A percentile compares a stretch with the other conserved stretches of the same genome.
Conservation (phyloP, 306 rosid genomes). For the Cucurbita moschata region DNA sequence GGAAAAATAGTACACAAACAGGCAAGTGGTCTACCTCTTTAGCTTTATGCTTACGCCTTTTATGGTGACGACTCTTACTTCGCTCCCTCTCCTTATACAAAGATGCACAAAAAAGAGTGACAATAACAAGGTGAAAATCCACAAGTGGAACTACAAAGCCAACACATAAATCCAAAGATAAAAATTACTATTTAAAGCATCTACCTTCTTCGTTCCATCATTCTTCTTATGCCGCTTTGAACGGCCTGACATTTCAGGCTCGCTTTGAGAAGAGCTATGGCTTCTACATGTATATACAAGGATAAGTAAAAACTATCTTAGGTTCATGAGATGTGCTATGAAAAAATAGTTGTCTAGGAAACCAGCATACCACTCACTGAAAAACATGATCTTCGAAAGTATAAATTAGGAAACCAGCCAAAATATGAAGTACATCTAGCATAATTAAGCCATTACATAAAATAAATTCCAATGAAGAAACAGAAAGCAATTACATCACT, state of each 20-base stretch:
- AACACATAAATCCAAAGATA: background rate
- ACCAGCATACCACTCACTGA: background rate
- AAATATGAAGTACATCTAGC: background rate
- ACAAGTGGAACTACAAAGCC: background rate
- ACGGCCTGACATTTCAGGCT: slow-evolving; percentile 47
- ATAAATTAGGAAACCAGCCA: background rate
- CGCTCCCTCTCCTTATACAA: slow-evolving; percentile 66
- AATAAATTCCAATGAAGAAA: background rate
- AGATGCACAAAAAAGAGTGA: background rate
- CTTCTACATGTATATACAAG: slow-evolving; percentile 16
- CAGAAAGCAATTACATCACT: background rate
- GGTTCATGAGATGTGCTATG: background rate
- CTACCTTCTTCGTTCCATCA: slow-evolving; percentile 60
- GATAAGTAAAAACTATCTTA: background rate
- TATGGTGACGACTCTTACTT: slow-evolving; percentile 50
- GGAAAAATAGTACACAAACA: slow-evolving; percentile 4
- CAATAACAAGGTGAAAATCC: background rate
- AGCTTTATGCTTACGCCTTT: slow-evolving; percentile 45
- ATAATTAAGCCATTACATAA: background rate
- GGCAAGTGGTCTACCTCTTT: slow-evolving; percentile 59
- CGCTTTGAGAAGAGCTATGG: slow-evolving; percentile 61
- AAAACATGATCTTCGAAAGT: background rate
- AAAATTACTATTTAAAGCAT: background rate
- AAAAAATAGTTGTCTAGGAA: background rate
- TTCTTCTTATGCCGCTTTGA: slow-evolving; percentile 76